These are phyloP conservation scores for Kazachstania psychrophila DNA, from an alignment of 805 yeast species.

Conservation along the genomic window DNA sequence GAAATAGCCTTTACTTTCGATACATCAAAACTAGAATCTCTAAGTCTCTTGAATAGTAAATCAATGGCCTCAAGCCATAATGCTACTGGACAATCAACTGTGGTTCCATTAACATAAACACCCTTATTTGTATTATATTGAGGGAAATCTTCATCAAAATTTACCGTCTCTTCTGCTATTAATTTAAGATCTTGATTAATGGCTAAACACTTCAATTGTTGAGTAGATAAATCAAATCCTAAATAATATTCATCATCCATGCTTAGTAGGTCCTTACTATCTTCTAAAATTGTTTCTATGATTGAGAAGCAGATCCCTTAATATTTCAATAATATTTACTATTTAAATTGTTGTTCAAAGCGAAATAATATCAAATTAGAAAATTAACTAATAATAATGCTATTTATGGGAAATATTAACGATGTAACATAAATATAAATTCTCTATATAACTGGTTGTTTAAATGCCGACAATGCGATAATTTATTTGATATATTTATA, in stretches of 20 bases:
- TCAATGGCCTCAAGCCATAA: constrained; percentile 88
- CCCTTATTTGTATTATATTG: constrained; percentile 65
- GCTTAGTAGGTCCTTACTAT: no score
- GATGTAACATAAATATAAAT: no score
- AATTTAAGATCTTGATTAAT: constrained; percentile 46
- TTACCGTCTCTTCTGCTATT: constrained; percentile 51
- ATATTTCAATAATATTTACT: no score
- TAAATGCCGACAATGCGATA: no score
- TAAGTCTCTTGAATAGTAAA: constrained; percentile 39
- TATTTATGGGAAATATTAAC: no score
- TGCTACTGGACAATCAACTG: constrained; percentile 69
- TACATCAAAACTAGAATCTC: constrained; percentile 52
- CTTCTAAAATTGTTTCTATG: no score
- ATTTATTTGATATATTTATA: no score
- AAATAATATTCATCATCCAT: constrained; percentile 29
- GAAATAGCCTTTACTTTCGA: constrained; percentile 52
- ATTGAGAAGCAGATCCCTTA: no score
- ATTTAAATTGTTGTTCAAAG: no score
- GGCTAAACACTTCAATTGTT: constrained; percentile 71
- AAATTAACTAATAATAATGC: no score
- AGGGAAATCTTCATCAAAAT: constrained; percentile 58
- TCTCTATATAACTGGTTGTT: no score
- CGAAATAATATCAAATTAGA: no score
- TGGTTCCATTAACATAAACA: constrained; percentile 46
- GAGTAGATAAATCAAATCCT: constrained; percentile 86